These are phyloP conservation scores for Penicillium atrosanguineum DNA, from an alignment of 495 filamentous ascomycete species.

Conservation along the genomic window DNA sequence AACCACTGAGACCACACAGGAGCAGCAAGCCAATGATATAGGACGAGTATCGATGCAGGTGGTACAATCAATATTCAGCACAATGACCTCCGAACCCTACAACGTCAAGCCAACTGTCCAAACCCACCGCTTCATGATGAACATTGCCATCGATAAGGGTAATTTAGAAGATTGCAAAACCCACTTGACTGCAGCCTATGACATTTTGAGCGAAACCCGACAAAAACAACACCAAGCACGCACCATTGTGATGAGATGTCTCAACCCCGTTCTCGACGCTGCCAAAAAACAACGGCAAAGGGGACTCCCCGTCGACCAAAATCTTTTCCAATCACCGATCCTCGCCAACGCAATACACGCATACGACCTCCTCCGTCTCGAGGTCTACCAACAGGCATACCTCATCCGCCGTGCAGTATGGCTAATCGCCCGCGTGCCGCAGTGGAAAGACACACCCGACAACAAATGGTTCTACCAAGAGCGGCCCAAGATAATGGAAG, in stretches of 20 bases:
- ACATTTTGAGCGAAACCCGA: slow-evolving; percentile 29
- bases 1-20: slow-evolving; percentile 13
- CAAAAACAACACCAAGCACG: slow-evolving; percentile 25
- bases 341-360: slow-evolving; percentile 36
- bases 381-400: slow-evolving; percentile 32
- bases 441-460: slow-evolving; percentile 22
- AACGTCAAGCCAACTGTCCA: slow-evolving; percentile 52
- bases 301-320: slow-evolving; percentile 2
- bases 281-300: background rate
- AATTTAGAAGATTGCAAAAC: slow-evolving; percentile 20
- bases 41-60: slow-evolving; percentile 39
- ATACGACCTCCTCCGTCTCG: slow-evolving; percentile 36
- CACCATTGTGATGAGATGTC: slow-evolving; percentile 21
- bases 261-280: slow-evolving; percentile 17
- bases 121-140: slow-evolving; percentile 53
- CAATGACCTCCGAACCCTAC: slow-evolving; percentile 57
- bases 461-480: slow-evolving; percentile 28
- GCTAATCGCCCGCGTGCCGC: background rate
- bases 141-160: slow-evolving; percentile 19
- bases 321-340: slow-evolving; percentile 20
- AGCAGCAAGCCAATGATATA: background rate
- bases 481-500: slow-evolving; percentile 43
- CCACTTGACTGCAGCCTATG: slow-evolving; percentile 31
- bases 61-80: slow-evolving; percentile 48
- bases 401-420: slow-evolving; percentile 13